phyloP scores from a whole-genome alignment of 2,329 filamentous ascomycete species.

The Colletotrichum destructivum region DNA sequence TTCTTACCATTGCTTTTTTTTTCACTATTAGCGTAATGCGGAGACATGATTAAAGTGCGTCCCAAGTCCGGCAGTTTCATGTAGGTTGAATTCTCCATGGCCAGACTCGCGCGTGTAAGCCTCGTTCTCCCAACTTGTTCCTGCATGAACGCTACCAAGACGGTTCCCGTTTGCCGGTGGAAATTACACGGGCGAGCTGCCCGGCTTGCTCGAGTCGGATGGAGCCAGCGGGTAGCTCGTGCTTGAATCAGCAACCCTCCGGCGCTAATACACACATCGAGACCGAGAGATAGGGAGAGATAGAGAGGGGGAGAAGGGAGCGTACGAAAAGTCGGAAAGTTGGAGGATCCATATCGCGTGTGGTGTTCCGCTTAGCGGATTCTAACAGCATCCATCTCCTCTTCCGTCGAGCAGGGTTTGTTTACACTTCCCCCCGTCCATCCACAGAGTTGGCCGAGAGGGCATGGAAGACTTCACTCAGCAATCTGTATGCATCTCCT shows the following conservation, averaged over 20 bases:
- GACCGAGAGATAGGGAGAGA: neutral
- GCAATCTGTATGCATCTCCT: no score
- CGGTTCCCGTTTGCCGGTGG: slow-evolving; percentile 26
- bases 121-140: neutral
- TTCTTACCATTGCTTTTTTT: neutral
- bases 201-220: slow-evolving; percentile 8
- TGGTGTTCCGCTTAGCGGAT: no score
- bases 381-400: no score
- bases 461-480: no score
- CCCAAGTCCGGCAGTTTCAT: slow-evolving; percentile 22
- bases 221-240: slow-evolving; percentile 1
- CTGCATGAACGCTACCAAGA: slow-evolving; percentile 28
- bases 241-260: neutral
- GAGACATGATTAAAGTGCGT: slow-evolving; percentile 18
- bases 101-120: neutral
- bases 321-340: neutral
- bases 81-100: slow-evolving; percentile 16
- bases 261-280: neutral
- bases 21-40: slow-evolving; percentile 13
- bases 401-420: no score
- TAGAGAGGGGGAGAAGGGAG: neutral
- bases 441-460: no score
- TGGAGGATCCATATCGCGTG: neutral
- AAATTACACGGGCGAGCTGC: slow-evolving; percentile 17
- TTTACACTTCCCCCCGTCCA: no score